Evolutionary conservation across 768 basidiomycete genomes (phyloP).

Genomic region (Lactifluus rugatus): DNA sequence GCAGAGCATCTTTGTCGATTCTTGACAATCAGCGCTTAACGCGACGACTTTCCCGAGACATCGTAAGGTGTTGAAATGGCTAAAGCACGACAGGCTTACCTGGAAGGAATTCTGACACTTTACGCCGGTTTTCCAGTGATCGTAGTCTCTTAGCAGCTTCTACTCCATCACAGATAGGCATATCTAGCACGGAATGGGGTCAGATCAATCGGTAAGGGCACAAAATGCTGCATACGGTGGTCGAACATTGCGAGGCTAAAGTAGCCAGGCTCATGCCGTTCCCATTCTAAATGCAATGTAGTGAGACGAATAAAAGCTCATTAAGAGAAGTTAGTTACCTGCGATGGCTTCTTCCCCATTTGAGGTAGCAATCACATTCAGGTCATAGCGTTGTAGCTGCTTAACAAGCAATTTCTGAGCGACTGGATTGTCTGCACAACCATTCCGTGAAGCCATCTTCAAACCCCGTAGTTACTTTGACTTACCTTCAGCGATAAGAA

Average conservation of each 20-base stretch:
- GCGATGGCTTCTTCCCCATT: conserved; percentile 61
- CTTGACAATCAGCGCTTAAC: conserved; percentile 67
- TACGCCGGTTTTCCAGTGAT: conserved; percentile 47
- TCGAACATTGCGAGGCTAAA: conserved; percentile 67
- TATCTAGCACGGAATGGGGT: conserved; percentile 38
- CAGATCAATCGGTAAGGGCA: neutral
- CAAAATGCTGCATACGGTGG: conserved; percentile 39
- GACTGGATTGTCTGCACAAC: conserved; percentile 51
- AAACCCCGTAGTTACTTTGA: neutral
- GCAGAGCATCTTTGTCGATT: conserved; percentile 65
- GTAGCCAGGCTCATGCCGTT: conserved; percentile 54
- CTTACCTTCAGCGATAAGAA: conserved; percentile 64
- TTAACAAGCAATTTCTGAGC: conserved; percentile 58
- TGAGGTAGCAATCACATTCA: conserved; percentile 51
- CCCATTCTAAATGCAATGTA: conserved; percentile 43
- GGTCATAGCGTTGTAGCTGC: conserved; percentile 51
- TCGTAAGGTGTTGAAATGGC: neutral
- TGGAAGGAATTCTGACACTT: conserved; percentile 40
- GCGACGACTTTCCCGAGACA: conserved; percentile 43
- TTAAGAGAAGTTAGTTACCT: conserved; percentile 27
- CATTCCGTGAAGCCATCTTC: neutral
- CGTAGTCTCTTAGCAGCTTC: conserved; percentile 62
- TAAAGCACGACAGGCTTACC: conserved; percentile 32
- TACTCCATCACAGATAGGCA: conserved; percentile 72
- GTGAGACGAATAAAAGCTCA: neutral